Conservation (phyloP, 2,329 filamentous ascomycete species). For the Aureobasidium melanogenum region DNA sequence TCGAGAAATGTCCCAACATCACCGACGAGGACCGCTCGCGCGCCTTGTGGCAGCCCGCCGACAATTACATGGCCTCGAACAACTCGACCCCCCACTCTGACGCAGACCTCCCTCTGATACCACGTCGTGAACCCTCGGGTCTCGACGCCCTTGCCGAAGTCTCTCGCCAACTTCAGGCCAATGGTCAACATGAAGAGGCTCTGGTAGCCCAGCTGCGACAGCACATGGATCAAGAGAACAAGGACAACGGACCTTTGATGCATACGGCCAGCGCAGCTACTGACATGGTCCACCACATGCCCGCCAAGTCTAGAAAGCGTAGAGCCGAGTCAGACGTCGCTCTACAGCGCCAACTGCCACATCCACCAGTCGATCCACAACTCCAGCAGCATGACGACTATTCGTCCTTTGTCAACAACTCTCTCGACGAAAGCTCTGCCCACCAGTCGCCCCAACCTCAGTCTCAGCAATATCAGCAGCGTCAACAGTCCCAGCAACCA, state of each 20-base stretch:
- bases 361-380: conserved; percentile 4
- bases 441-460: not conserved
- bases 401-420: not conserved
- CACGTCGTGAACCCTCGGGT: conserved; percentile 43
- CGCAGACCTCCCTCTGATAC: not conserved
- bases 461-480: not conserved
- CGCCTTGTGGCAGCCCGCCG: conserved; percentile 13
- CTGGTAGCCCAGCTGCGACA: conserved; percentile 13
- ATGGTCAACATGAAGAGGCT: conserved; percentile 14
- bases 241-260: conserved; percentile 2
- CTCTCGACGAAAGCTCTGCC: not conserved
- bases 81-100: not conserved
- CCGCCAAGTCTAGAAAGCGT: not conserved
- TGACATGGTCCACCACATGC: not conserved
- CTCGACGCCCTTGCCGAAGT: conserved; percentile 83
- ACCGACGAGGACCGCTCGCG: conserved; percentile 41
- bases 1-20: conserved; percentile 73
- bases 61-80: not conserved
- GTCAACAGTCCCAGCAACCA: not conserved
- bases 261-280: not conserved
- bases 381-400: conserved; percentile 13
- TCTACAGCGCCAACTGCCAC: not conserved
- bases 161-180: conserved; percentile 53
- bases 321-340: conserved; percentile 2
- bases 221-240: conserved; percentile 14